Base-by-base conservation (phyloP, 768 basidiomycete genomes). In the Agrocybe pediades region DNA sequence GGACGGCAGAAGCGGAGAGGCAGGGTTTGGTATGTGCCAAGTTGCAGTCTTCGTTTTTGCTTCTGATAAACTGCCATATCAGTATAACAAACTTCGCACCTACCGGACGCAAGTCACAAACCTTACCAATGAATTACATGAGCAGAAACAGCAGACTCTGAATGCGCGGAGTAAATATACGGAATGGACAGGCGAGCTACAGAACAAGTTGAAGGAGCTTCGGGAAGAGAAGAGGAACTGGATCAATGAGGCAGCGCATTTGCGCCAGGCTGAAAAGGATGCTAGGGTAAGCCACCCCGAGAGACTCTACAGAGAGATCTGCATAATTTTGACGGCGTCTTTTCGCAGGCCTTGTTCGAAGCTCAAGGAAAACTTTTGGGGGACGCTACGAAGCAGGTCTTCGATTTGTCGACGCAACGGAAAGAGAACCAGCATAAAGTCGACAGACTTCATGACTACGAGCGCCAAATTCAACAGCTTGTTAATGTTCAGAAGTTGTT, bases 1-100 rank as follows among this genome's bases (percentile, higher is more conserved):
- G 82, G 63, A 86, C 82, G 42, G 89, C 88, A 21, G 92, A 95
- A 66, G 81, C 81, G 3, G 92, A 95, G 67, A 76, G 90, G 30
- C 92, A 94, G 68, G 85, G 85, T 16, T 68, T 93, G 72, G 92
- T 94, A 65, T 56, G 84, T 70, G 20, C 13, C 42, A 6, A 3
- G 36, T 26, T n/a, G n/a, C n/a, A n/a, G n/a, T n/a, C n/a, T n/a
- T n/a, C n/a, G n/a, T 46, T 41, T 44, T 33, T 53, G 15, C 21
- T 19, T n/a, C 5, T 48, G 30, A 30, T 42, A 46, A 26, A 25
- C 15, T 36, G 1, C 53, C 36, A 47, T 43, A 25, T 17, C 64
- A 93, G 91, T 90, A 87, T 64, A 92, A 92, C 68, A 90, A 88
- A 63, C 71, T 93, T 49, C 86, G 87, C 49, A 88, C 88, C 57